Evolutionary conservation across 108 stramenopile species (phyloP).

Genomic region (Nannochloropsis salina): DNA sequence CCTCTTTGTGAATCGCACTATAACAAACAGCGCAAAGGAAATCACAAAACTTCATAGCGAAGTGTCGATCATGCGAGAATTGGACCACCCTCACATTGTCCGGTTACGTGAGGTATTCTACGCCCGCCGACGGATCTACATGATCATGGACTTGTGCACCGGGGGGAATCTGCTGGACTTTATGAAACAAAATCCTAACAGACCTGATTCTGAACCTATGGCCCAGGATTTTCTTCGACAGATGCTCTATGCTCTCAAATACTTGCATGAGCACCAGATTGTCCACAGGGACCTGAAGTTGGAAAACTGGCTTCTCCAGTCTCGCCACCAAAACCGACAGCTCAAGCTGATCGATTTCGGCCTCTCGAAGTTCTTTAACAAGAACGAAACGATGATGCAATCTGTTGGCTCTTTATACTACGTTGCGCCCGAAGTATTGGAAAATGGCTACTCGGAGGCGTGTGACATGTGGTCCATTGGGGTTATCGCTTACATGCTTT

Average conservation of each 20-base stretch:
- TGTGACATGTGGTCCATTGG: slow-evolving; percentile 97
- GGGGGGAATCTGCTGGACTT: slow-evolving; percentile 53
- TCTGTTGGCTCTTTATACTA: slow-evolving; percentile 49
- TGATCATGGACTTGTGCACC: slow-evolving; percentile 54
- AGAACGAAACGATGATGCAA: slow-evolving; percentile 52
- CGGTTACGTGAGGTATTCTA: slow-evolving; percentile 53
- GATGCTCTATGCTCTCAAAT: slow-evolving; percentile 68
- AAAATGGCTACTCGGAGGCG: slow-evolving; percentile 74
- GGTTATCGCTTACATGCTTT: slow-evolving; percentile 79
- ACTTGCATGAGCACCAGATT: slow-evolving; percentile 81
- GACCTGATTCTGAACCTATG: not conserved
- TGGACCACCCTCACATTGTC: slow-evolving; percentile 55
- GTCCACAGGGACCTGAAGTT: slow-evolving; percentile 93
- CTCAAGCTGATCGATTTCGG: slow-evolving; percentile 99
- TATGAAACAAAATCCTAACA: slow-evolving; percentile 24
- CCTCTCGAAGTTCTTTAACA: slow-evolving; percentile 73
- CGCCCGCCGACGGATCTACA: slow-evolving; percentile 37
- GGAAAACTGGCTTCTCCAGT: slow-evolving; percentile 86
- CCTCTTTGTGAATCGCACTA: slow-evolving; percentile 31
- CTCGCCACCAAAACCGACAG: slow-evolving; percentile 65
- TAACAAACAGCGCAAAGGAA: slow-evolving; percentile 22
- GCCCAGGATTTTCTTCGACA: slow-evolving; percentile 41
- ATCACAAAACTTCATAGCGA: slow-evolving; percentile 41
- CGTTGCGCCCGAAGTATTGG: slow-evolving; percentile 59
- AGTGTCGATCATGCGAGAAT: slow-evolving; percentile 37